A percentile compares a stretch with the other conserved stretches of the same genome.
Evolutionary conservation across 2,329 filamentous ascomycete species (phyloP).

Genomic region (Claviceps sp.): DNA sequence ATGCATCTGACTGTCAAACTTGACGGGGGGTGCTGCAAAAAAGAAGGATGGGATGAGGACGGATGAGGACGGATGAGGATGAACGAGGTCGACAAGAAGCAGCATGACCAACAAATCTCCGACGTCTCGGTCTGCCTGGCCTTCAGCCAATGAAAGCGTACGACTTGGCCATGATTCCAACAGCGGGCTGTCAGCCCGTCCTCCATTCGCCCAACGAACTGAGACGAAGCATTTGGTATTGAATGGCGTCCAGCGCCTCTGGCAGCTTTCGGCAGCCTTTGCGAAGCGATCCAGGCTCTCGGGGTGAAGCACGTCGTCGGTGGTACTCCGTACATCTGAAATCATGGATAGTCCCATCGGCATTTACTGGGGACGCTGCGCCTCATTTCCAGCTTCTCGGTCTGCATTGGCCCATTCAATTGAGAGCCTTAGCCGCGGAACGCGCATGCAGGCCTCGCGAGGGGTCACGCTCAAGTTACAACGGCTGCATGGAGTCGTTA

Average conservation of each 20-base stretch:
- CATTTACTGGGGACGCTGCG: background rate
- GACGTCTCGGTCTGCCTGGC: background rate
- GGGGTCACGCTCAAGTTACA: too few species aligned
- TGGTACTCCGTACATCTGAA: background rate
- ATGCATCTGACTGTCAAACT: background rate
- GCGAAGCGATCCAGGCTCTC: background rate
- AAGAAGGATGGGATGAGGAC: background rate
- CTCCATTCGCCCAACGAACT: background rate
- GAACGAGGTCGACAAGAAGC: background rate
- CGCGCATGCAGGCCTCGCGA: too few species aligned
- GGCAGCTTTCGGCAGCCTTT: background rate
- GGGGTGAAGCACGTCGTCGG: background rate
- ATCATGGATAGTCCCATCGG: background rate
- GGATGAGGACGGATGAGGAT: background rate
- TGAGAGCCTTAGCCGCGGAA: background rate
- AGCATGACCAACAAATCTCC: background rate
- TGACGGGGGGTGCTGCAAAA: background rate
- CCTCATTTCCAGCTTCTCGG: background rate
- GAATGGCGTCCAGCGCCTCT: background rate
- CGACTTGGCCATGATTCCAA: background rate
- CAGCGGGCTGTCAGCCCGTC: background rate
- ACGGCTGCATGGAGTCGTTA: too few species aligned
- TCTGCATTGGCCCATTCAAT: background rate
- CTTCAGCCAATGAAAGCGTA: background rate
- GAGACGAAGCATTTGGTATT: background rate